Evolutionary conservation across 306 rosid species (phyloP), one percentile per base, ranked within the genome.

Genomic region (Cotoneaster glaucophyllus): DNA sequence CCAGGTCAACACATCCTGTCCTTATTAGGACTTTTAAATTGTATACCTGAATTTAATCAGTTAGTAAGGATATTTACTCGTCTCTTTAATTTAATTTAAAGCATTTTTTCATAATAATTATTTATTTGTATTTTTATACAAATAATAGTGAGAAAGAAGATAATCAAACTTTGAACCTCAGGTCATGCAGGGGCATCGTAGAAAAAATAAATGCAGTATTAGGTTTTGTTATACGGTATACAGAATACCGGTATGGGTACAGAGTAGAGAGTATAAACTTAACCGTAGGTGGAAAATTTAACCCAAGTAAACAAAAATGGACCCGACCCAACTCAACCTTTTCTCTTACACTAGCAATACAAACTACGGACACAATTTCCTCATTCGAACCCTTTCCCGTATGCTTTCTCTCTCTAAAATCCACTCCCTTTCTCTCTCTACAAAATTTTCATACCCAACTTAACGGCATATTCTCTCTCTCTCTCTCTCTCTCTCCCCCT

Each of bases 391-490:
- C 75, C 17, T 28, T 41, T 9, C 26, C 12, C 1, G 0, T 58
- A 4, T 12, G 1, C 41, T 34, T 11, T 41, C 69, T 75, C 83
- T 76, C 71, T 74, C 31, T 61, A 57, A 62, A 71, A 67, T 67
- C 61, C 71, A 37, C 26, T 31, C 26, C 24, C 71, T 22, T n/a
- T 64, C 53, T 41, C 59, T 67, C 80, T 53, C 77, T 39, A 58
- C 25, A 26, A 18, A n/a, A 9, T 44, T 41, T 62, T 17, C 61
- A 39, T 12, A 45, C 71, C 80, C 83, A 77, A 70, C 78, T n/a
- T 78, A 84, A 80, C 87, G 85, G 84, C 88, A 74, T 79, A 72
- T 75, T 81, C 83, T 61, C 34, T 4, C 18, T 28, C 25, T 65
- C 8, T 29, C 74, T 18, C 31, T 15, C 8, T 65, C 26, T 14